These are phyloP conservation scores for Balamuthia mandrillaris DNA, from an alignment of 208 protist species.

Conservation along the genomic window DNA sequence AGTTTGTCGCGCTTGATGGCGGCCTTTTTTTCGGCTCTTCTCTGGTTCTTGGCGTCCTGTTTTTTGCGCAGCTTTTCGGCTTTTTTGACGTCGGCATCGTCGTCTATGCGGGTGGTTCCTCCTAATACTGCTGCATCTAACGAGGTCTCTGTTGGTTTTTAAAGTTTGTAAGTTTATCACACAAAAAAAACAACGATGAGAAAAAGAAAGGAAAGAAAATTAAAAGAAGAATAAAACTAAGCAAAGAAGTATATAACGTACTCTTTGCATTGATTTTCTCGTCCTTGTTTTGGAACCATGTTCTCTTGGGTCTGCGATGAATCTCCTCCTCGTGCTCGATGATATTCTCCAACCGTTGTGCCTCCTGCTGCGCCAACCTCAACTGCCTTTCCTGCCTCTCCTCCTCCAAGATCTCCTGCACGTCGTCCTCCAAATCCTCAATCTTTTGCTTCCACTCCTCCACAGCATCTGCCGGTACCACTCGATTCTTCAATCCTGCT, in stretches of 20 bases:
- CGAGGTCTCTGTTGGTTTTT: background rate
- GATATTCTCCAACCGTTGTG: conserved; percentile 61
- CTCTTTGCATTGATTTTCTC: conserved; percentile 29
- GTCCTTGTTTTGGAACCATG: conserved; percentile 64
- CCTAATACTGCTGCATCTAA: background rate
- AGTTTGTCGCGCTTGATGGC: background rate
- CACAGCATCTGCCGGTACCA: conserved; percentile 1
- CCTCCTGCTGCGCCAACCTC: conserved; percentile 62
- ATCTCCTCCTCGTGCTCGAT: conserved; percentile 60
- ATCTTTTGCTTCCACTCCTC: conserved; percentile 50
- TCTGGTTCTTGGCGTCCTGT: background rate
- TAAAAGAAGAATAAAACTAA: background rate
- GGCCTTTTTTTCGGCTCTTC: background rate
- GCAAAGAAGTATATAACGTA: background rate
- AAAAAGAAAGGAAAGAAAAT: background rate
- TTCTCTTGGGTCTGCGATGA: conserved; percentile 1
- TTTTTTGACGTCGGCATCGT: background rate
- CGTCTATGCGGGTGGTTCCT: background rate
- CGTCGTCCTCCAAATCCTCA: conserved; percentile 41
- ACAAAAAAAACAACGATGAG: background rate
- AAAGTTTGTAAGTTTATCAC: background rate
- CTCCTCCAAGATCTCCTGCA: conserved; percentile 41
- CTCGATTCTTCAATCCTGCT: conserved; percentile 28
- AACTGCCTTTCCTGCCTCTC: conserved; percentile 64
- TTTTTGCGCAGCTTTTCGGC: background rate